Conservation (phyloP, 805 yeast species). For the Candida koratica region DNA sequence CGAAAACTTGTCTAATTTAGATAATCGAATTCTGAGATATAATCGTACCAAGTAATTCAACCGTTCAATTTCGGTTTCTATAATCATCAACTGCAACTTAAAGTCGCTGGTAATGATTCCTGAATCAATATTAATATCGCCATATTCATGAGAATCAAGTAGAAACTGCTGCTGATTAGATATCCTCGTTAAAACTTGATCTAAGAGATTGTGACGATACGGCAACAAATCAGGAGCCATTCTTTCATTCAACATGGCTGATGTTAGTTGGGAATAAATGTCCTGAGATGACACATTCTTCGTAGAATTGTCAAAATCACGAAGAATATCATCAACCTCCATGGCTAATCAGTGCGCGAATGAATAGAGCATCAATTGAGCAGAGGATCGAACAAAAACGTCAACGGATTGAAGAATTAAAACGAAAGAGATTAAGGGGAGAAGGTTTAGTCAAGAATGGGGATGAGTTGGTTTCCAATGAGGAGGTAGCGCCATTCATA, state of each 20-base stretch:
- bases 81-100: slow-evolving; percentile 74
- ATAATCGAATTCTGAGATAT: slow-evolving; percentile 72
- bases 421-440: slow-evolving; percentile 18
- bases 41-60: slow-evolving; percentile 76
- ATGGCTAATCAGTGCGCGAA: slow-evolving; percentile 11
- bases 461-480: background rate
- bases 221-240: slow-evolving; percentile 83
- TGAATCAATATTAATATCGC: slow-evolving; percentile 46
- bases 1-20: slow-evolving; percentile 69
- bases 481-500: background rate
- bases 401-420: slow-evolving; percentile 28
- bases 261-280: slow-evolving; percentile 17
- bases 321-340: slow-evolving; percentile 67
- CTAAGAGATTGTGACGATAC: slow-evolving; percentile 60
- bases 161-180: slow-evolving; percentile 71
- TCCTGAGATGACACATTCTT: slow-evolving; percentile 23
- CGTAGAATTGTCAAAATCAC: slow-evolving; percentile 51
- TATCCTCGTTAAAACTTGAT: slow-evolving; percentile 53
- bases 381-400: slow-evolving; percentile 31
- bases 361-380: slow-evolving; percentile 3
- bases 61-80: slow-evolving; percentile 90
- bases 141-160: slow-evolving; percentile 71
- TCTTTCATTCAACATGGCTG: slow-evolving; percentile 80
- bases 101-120: slow-evolving; percentile 44
- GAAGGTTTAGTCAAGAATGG: too few species aligned